phyloP scores from a whole-genome alignment of 2,329 filamentous ascomycete genomes.

The Leptosphaerulina australis region DNA sequence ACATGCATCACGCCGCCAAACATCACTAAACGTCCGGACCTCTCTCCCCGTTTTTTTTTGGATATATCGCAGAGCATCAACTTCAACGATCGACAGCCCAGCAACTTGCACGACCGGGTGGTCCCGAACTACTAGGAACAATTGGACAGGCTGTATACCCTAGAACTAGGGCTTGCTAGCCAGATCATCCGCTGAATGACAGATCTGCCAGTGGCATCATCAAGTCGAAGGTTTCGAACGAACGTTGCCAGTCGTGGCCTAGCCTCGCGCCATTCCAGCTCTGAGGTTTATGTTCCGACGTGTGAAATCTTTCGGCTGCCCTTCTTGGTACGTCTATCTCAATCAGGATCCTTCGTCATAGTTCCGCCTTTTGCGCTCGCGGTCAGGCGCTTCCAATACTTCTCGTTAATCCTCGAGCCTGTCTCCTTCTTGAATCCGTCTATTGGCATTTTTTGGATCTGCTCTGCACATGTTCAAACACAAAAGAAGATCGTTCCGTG shows the following conservation, averaged over 20 bases:
- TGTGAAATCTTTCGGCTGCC: constrained; percentile 6
- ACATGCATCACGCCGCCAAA: constrained; percentile 2
- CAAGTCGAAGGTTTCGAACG: constrained; percentile 8
- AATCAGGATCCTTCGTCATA: constrained; percentile 29
- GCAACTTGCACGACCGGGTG: constrained; percentile 5
- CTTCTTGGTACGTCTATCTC: constrained; percentile 30
- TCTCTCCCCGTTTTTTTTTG: neutral
- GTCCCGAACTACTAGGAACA: constrained; percentile 5
- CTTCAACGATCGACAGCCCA: neutral
- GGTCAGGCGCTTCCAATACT: constrained; percentile 12
- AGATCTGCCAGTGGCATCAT: constrained; percentile 16
- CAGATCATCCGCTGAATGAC: constrained; percentile 6
- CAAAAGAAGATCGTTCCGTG: constrained; percentile 42
- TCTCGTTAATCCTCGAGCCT: constrained; percentile 2
- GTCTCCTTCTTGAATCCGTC: neutral
- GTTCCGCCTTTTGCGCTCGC: constrained; percentile 17
- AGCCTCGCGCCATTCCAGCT: constrained; percentile 6
- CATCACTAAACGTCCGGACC: constrained; percentile 1
- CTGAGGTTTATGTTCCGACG: neutral
- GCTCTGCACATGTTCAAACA: constrained; percentile 38
- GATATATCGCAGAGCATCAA: neutral
- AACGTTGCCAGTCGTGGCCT: constrained; percentile 14
- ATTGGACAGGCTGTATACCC: constrained; percentile 5
- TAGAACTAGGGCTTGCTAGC: constrained; percentile 10
- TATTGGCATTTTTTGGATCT: constrained; percentile 7